phyloP scores from a whole-genome alignment of 495 filamentous ascomycete genomes.

The Oleoguttula mirabilis region DNA sequence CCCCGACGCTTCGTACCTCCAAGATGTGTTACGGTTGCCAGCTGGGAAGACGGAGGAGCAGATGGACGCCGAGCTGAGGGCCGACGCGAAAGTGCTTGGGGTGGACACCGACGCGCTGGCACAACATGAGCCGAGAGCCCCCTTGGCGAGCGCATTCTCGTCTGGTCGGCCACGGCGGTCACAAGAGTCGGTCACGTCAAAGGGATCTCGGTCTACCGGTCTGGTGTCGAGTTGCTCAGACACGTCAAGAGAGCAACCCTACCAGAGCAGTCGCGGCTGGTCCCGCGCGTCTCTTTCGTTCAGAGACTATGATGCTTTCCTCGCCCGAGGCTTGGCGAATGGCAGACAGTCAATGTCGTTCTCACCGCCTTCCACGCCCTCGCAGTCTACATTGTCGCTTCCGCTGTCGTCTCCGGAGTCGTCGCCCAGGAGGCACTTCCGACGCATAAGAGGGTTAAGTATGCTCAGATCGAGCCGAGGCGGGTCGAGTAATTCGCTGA shows the following conservation, averaged over 20 bases:
- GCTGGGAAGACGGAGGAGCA: slow-evolving; percentile 13
- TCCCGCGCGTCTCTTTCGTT: slow-evolving; percentile 9
- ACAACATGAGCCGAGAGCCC: background rate
- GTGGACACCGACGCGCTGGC: slow-evolving; percentile 1
- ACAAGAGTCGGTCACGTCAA: slow-evolving; percentile 12
- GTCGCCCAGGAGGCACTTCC: slow-evolving; percentile 18
- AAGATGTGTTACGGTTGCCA: slow-evolving; percentile 8
- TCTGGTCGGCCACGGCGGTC: slow-evolving; percentile 8
- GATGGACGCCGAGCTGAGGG: slow-evolving; percentile 3
- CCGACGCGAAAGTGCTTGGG: slow-evolving; percentile 12
- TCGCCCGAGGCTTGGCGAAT: slow-evolving; percentile 3
- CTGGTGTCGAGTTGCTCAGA: slow-evolving; percentile 16
- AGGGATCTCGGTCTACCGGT: slow-evolving; percentile 16
- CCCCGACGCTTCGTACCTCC: slow-evolving; percentile 3
- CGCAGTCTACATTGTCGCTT: slow-evolving; percentile 19
- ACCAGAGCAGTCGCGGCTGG: background rate
- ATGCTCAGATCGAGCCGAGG: slow-evolving; percentile 14
- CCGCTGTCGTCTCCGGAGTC: slow-evolving; percentile 8
- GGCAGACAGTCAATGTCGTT: slow-evolving; percentile 6
- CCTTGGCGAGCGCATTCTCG: background rate
- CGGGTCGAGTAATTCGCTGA: background rate
- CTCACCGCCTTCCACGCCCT: slow-evolving; percentile 17
- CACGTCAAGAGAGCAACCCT: slow-evolving; percentile 9
- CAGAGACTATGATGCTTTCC: slow-evolving; percentile 18
- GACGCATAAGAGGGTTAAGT: slow-evolving; percentile 17